Evolutionary conservation across 768 basidiomycete species (phyloP).

Genomic region (Jaapia argillacea): DNA sequence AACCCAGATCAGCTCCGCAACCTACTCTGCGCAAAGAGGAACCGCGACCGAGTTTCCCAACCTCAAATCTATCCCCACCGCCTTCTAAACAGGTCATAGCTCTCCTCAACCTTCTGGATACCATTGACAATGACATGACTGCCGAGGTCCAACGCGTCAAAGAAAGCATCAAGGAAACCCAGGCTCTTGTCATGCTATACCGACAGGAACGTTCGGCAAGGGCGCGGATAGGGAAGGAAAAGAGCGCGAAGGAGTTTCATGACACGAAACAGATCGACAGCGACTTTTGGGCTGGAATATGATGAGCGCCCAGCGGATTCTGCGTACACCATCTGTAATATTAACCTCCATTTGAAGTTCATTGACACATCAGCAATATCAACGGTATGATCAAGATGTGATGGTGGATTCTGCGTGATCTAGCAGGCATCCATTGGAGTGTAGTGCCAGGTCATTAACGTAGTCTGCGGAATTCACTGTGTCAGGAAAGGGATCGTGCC

Average conservation of each 20-base stretch:
- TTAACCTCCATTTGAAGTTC: not conserved
- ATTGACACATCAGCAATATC: too few relatives aligned
- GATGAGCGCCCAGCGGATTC: not conserved
- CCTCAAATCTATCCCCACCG: not conserved
- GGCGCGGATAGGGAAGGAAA: slow-evolving; percentile 1
- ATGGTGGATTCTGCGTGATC: too few relatives aligned
- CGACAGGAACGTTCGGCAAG: slow-evolving; percentile 9
- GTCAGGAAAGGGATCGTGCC: too few relatives aligned
- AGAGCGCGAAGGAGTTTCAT: slow-evolving; percentile 9
- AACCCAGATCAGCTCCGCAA: slow-evolving; percentile 3
- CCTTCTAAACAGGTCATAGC: slow-evolving; percentile 12
- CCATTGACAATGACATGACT: slow-evolving; percentile 22
- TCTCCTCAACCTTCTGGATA: slow-evolving; percentile 24
- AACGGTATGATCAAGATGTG: too few relatives aligned
- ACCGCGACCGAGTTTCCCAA: not conserved
- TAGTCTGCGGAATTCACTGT: too few relatives aligned
- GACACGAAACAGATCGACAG: slow-evolving; percentile 15
- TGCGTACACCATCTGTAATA: not conserved
- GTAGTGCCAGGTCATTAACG: too few relatives aligned
- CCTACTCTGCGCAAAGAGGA: not conserved
- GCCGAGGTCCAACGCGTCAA: slow-evolving; percentile 17
- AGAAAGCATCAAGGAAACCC: slow-evolving; percentile 16
- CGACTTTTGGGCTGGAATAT: slow-evolving; percentile 16
- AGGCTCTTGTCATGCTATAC: slow-evolving; percentile 9
- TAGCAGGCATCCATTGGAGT: too few relatives aligned